These are phyloP conservation scores for Lentinula sp. DNA, from an alignment of 768 basidiomycete species.

Conservation along the genomic window DNA sequence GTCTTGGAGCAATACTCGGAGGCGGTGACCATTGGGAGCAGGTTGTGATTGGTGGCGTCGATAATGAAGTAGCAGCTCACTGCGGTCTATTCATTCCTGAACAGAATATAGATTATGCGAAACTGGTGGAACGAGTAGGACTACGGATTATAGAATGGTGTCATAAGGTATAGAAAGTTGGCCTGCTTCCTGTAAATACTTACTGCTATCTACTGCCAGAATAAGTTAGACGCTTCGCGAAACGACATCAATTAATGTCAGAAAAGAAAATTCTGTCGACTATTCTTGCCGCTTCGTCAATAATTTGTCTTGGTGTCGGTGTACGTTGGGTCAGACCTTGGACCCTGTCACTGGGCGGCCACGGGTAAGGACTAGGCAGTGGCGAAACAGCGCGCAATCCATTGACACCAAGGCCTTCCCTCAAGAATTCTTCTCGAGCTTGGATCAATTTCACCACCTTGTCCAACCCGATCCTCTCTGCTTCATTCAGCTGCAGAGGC, in stretches of 20 bases:
- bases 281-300: neutral
- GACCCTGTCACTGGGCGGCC: neutral
- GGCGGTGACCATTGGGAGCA: conserved; percentile 6
- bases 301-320: neutral
- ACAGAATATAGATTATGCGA: conserved; percentile 5
- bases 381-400: neutral
- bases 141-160: conserved; percentile 6
- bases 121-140: conserved; percentile 4
- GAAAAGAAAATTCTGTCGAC: conserved; percentile 3
- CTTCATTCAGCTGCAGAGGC: neutral
- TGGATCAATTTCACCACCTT: conserved; percentile 2
- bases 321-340: neutral
- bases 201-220: neutral
- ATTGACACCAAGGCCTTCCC: neutral
- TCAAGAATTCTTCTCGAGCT: conserved; percentile 3
- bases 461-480: conserved; percentile 3
- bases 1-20: conserved; percentile 30
- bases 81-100: conserved; percentile 4
- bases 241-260: neutral
- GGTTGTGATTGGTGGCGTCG: conserved; percentile 6
- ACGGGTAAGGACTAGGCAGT: neutral
- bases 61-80: conserved; percentile 6
- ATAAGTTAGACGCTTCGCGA: neutral
- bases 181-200: neutral
- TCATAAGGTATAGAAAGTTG: neutral